phyloP scores from a whole-genome alignment of 192 early-diverging fungal species.

The Spinellus fusiger region DNA sequence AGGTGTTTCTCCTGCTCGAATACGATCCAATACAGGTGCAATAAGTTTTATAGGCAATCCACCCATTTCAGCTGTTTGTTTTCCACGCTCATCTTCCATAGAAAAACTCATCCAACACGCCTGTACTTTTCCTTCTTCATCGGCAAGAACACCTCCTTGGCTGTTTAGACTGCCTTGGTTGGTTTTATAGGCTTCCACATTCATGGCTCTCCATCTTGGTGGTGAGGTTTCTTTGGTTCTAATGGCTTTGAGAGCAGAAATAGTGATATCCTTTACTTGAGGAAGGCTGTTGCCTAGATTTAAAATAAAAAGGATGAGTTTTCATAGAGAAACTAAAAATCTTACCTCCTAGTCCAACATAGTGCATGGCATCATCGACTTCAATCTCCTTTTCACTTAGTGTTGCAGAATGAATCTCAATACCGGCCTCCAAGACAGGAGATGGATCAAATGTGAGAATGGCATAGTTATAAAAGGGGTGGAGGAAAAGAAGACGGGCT shows the following conservation, averaged over 20 bases:
- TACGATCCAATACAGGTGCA: constrained; percentile 36
- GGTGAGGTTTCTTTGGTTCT: constrained; percentile 56
- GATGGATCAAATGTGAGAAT: constrained; percentile 73
- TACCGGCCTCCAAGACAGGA: constrained; percentile 62
- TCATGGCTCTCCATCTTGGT: constrained; percentile 52
- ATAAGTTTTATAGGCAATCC: constrained; percentile 43
- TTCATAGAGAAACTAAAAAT: neutral
- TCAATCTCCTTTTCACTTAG: constrained; percentile 46
- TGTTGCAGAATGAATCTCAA: constrained; percentile 42
- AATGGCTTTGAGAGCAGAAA: constrained; percentile 50
- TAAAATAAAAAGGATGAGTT: neutral
- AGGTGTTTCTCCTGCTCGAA: constrained; percentile 42
- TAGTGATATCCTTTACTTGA: constrained; percentile 50
- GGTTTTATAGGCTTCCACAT: constrained; percentile 48
- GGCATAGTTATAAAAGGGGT: constrained; percentile 84
- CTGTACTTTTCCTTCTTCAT: constrained; percentile 47
- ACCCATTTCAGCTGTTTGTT: constrained; percentile 55
- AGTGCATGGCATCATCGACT: constrained; percentile 52
- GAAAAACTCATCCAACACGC: constrained; percentile 65
- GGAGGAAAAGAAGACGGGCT: constrained; percentile 71
- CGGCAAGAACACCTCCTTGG: constrained; percentile 64
- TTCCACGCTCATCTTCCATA: constrained; percentile 49
- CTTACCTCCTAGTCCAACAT: constrained; percentile 48
- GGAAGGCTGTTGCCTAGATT: constrained; percentile 34
- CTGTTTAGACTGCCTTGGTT: constrained; percentile 57